Evolutionary conservation across 116 monocot genomes (phyloP).

Genomic region (Trichopus zeylanicus): DNA sequence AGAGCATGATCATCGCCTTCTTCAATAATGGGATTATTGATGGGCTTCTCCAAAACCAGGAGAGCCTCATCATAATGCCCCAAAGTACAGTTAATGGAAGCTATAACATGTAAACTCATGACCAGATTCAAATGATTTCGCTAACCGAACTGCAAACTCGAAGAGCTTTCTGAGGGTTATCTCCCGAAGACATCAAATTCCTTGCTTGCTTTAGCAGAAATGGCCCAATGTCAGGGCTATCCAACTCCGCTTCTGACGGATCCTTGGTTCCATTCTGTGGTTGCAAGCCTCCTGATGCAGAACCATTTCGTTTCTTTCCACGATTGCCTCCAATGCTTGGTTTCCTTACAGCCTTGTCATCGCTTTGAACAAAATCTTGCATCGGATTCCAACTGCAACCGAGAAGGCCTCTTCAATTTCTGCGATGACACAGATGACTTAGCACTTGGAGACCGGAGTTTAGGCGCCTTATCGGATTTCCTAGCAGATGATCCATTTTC

Average conservation of each 20-base stretch:
- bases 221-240: constrained; percentile 1
- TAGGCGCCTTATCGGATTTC: background rate
- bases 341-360: constrained; percentile 13
- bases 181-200: constrained; percentile 1
- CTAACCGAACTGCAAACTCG: background rate
- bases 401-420: constrained; percentile 25
- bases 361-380: constrained; percentile 6
- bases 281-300: background rate
- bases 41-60: constrained; percentile 10
- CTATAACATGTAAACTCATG: background rate
- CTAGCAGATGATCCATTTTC: constrained; percentile 8
- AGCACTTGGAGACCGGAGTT: constrained; percentile 16
- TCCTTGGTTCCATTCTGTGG: constrained; percentile 20
- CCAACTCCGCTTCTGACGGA: background rate
- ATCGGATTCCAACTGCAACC: constrained; percentile 22
- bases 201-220: constrained; percentile 4
- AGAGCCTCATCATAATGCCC: constrained; percentile 12
- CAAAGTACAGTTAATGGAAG: constrained; percentile 2
- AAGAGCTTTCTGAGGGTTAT: background rate
- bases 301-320: constrained; percentile 13
- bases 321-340: constrained; percentile 8
- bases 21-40: constrained; percentile 11
- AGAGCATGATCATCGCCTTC: constrained; percentile 21
- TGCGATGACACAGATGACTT: constrained; percentile 30
- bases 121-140: background rate